Evolutionary conservation across 1,139 yeast species (phyloP), one percentile per base, ranked within the genome.

Genomic region (Diutina sp.): DNA sequence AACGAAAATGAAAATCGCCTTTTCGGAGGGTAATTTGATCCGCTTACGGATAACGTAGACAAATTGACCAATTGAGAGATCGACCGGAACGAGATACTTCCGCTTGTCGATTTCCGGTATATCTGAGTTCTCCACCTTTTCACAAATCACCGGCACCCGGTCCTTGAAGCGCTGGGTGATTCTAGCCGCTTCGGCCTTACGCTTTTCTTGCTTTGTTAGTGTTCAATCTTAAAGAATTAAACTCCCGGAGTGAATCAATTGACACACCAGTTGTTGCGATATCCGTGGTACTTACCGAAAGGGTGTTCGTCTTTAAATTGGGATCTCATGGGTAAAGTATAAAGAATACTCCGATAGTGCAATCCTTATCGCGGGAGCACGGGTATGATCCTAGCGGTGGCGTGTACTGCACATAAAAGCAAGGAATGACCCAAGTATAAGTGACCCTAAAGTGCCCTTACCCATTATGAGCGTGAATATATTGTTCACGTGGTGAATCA

Each of bases 41-140:
- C 99, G 85, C 76, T 91, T 90, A 72, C 99, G 85, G 65, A 93
- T 90, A 59, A 93, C 99, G 67, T 93, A 93, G 57, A 93, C 98
- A 75, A 93, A 91, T 72, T 93, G 99, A 46, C 99, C 99, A 60
- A 93, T 97, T 0, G 98, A 90, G 66, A 93, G 79, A 70, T 95
- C 99, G 44, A 93, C 87, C 11, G 99, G 99, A 11, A 93, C 99
- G 64, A 93, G 80, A 68, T 93, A 93, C 75, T 93, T 93, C 72
- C 97, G 87, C 79, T 93, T 93, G 72, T 93, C 99, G 68, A 93
- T 90, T 64, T 91, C 95, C 57, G 95, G 96, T 62, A 93, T 89
- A 69, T 93, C 98, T 55, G 96, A 87, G 73, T 93, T 93, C 73
- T 91, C 98, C 51, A 93, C 98, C 74, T 91, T 88, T 74, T 93